Base-by-base conservation (phyloP, 768 basidiomycete genomes). In the Myochromella boudieri region DNA sequence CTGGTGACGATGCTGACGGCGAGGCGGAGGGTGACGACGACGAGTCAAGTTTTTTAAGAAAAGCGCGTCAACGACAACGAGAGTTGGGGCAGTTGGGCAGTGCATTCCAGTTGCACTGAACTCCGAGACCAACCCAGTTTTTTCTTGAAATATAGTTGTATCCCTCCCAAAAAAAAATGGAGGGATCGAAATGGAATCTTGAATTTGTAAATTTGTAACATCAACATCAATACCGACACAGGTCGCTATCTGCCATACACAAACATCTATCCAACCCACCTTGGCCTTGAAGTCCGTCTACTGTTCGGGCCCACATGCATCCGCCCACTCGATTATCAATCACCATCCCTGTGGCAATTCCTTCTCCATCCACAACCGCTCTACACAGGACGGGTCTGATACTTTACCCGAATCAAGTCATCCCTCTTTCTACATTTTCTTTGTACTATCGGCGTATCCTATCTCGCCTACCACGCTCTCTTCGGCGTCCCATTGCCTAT, bases 61-160 rank as follows among this genome's bases (percentile, higher is more conserved):
- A 50, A 10, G 51, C 48, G 18, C 45, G 43, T 1, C 37, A 31
- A 40, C 54, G 48, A 25, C 53, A 53, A 42, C 46, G 55, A 22
- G 55, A 52, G 28, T 36, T 53, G 33, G 49, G 62, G 36, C 68
- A 68, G 46, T 63, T 91, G 40, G 88, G 78, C 22, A 89, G 86
- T 58, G 88, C 88, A 21, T 87, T 91, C 62, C 82, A 85, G 54
- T 65, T 86, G 64, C 72, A 68, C 11, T 85, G 55, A 73, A 22
- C 17, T 22, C n/a, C n/a, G n/a, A n/a, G n/a, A n/a, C n/a, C n/a
- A n/a, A n/a, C n/a, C n/a, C 32, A 15, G n/a, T 36, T 14, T 18
- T 36, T 45, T 39, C 29, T 24, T 28, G 42, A 48, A 54, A 28
- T 17, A 47, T 33, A 34, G 39, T 20, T 18, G 29, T 18, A 25